Conservation (phyloP, 306 rosid genomes). For the Trifolium dubium region DNA sequence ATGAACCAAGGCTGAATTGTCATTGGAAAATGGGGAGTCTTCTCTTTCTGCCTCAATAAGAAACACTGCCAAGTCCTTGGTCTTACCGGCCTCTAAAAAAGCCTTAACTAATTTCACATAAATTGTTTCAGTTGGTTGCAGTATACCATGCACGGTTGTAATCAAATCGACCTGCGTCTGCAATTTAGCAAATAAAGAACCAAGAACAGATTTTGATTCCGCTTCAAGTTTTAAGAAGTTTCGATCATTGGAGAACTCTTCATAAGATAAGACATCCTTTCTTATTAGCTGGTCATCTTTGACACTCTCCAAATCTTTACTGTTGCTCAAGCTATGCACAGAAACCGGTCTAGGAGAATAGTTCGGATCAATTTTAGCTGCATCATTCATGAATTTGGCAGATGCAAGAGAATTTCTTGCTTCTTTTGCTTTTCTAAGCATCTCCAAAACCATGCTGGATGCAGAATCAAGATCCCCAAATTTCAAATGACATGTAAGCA, state of each 20-base stretch:
- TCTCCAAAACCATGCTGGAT: conserved; percentile 79
- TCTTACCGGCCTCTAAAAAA: conserved; percentile 76
- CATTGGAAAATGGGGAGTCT: conserved; percentile 74
- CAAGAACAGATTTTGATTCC: conserved; percentile 63
- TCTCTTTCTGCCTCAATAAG: conserved; percentile 73
- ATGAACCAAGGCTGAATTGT: conserved; percentile 73
- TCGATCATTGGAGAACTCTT: conserved; percentile 59
- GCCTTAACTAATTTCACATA: conserved; percentile 79
- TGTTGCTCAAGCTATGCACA: conserved; percentile 33
- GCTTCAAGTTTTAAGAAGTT: conserved; percentile 62
- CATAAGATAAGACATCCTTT: conserved; percentile 47
- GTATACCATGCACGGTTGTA: conserved; percentile 68
- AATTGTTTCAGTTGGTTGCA: conserved; percentile 78
- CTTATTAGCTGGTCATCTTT: conserved; percentile 32
- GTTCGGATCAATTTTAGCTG: conserved; percentile 42
- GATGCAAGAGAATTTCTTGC: conserved; percentile 70
- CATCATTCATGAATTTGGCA: conserved; percentile 50
- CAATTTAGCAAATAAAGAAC: conserved; percentile 62
- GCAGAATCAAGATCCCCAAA: conserved; percentile 81
- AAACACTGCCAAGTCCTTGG: conserved; percentile 76
- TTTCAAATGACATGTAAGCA: conserved; percentile 83
- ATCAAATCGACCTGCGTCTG: conserved; percentile 67
- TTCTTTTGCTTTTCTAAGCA: conserved; percentile 77
- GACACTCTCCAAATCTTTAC: conserved; percentile 37
- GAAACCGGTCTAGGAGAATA: conserved; percentile 45